Conservation (phyloP, 208 protist genomes). For the Wallacemonas sp. region DNA sequence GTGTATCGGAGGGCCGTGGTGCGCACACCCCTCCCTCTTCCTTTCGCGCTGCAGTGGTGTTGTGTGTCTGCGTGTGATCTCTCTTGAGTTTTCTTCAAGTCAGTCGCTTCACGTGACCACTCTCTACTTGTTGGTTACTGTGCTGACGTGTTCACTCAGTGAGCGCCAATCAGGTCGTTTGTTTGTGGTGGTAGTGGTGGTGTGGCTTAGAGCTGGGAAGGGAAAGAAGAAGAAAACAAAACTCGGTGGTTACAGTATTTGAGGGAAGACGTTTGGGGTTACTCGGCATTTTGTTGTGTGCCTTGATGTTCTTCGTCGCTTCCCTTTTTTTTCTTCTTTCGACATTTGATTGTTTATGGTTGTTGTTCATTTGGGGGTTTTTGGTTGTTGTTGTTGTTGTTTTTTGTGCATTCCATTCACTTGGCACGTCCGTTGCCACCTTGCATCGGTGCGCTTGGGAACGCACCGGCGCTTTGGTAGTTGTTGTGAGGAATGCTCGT, state of each 20-base stretch:
- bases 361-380: constrained; percentile 3
- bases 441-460: constrained; percentile 18
- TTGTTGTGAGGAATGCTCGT: constrained; percentile 9
- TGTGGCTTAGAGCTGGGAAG: constrained; percentile 14
- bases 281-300: constrained; percentile 7
- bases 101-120: too few relatives aligned
- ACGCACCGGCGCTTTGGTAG: constrained; percentile 26
- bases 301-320: neutral
- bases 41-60: too few relatives aligned
- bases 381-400: constrained; percentile 13
- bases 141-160: too few relatives aligned
- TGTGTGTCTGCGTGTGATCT: too few relatives aligned
- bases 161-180: too few relatives aligned
- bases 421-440: constrained; percentile 1
- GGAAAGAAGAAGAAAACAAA: neutral
- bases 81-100: too few relatives aligned
- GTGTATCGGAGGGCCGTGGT: too few relatives aligned
- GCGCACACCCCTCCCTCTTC: too few relatives aligned
- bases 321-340: neutral
- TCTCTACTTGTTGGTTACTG: too few relatives aligned
- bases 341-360: too few relatives aligned
- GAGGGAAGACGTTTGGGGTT: neutral
- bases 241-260: neutral
- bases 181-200: too few relatives aligned
- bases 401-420: constrained; percentile 1